Conservation (phyloP, 23 red algal genomes). For the Agarophyton chilense region DNA sequence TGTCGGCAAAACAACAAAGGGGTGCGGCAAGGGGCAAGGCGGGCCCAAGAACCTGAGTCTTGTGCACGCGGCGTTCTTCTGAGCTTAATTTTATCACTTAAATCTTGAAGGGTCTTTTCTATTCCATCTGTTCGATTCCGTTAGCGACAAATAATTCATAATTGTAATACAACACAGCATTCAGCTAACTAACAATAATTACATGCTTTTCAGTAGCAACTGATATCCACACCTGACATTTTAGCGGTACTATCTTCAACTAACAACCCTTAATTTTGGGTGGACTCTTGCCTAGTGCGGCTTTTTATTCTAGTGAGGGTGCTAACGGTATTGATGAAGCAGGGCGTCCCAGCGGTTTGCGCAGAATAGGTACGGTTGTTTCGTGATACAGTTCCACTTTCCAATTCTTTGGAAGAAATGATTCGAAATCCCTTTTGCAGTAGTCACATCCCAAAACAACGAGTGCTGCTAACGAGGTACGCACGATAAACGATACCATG, state of each 20-base stretch:
- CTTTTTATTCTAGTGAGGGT: background rate
- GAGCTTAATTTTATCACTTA: background rate
- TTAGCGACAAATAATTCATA: background rate
- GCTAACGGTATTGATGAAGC: background rate
- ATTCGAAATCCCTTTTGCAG: background rate
- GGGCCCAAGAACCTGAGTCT: background rate
- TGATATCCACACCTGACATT: background rate
- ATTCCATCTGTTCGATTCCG: background rate
- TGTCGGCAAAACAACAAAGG: no score
- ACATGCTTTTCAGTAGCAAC: background rate
- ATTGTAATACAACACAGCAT: background rate
- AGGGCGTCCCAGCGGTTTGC: background rate
- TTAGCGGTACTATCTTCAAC: background rate
- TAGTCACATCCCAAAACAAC: conserved; percentile 14
- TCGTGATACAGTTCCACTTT: background rate
- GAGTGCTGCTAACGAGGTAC: conserved; percentile 7
- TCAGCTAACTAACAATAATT: background rate
- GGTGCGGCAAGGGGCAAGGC: no score
- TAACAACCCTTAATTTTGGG: background rate
- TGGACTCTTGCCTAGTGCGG: background rate
- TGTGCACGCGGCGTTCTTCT: background rate
- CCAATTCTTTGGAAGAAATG: background rate
- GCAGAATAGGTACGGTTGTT: background rate
- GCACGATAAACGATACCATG: conserved; percentile 1
- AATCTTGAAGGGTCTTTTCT: background rate